Evolutionary conservation across 306 rosid genomes (phyloP), one percentile per base, ranked within the genome.

Genomic region (Trifolium pratense): DNA sequence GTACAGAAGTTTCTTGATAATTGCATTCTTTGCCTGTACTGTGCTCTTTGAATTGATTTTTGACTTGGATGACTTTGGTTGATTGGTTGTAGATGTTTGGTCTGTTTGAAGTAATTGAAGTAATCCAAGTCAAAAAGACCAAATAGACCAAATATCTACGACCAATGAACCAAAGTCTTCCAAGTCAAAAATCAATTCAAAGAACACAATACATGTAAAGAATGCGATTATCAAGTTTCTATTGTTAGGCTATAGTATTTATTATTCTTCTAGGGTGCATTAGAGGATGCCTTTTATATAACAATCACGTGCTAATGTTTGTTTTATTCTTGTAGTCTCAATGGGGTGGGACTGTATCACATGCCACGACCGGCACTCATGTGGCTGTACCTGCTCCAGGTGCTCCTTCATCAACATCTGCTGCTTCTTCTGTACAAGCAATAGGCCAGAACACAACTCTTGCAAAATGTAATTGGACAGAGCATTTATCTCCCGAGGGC

Each of bases 401-500:
- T 72, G 83, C 71, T 60, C 86, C 84, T 91, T 77, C 90, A 68
- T 86, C 89, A 79, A 64, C 86, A 75, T 68, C 90, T 82, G 80
- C 68, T 49, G 64, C 80, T 78, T 74, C 91, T 62, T 70, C 86
- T 39, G 70, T 76, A 52, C 78, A 89, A 17, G 75, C 70, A 65
- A 66, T 58, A 42, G 56, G 68, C 85, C 97, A 87, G 80, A 75
- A 77, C 55, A 32, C 66, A 2, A 56, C 74, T 80, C 83, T 84
- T 70, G 74, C 75, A 64, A 87, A 91, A 82, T 80, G 90, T 80
- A 69, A 87, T 73, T 95, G 99, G 99, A 90, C 97, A 34, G 99
- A 95, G 75, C 99, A 95, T 80, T 63, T 86, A 42, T 95, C 97
- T 80, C 99, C 99, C 0, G 97, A 95, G 81, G 95, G 93, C 74